Conservation (phyloP, 495 filamentous ascomycete species). For the Bacidia gigantensis region DNA sequence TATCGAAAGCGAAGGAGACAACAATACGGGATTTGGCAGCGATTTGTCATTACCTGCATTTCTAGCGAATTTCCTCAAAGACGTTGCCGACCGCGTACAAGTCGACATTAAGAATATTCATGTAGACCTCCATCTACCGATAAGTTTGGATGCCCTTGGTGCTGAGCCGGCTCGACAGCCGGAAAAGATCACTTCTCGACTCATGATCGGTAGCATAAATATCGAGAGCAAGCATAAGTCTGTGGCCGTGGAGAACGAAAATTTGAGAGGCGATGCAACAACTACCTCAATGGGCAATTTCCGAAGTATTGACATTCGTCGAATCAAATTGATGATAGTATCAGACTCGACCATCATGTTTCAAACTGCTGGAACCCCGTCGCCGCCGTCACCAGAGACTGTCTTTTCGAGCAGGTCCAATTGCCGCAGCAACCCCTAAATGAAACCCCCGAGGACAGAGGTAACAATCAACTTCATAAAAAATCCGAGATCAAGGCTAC, state of each 20-base stretch:
- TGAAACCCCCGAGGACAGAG: too few species aligned
- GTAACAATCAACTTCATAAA: too few species aligned
- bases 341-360: conserved; percentile 64
- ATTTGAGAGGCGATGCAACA: not conserved
- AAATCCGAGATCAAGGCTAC: too few species aligned
- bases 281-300: conserved; percentile 38
- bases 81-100: conserved; percentile 66
- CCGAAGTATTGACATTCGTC: conserved; percentile 46
- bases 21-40: conserved; percentile 57
- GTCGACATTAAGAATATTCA: conserved; percentile 54
- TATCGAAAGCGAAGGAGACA: conserved; percentile 47
- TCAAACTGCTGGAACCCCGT: conserved; percentile 44
- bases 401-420: not conserved
- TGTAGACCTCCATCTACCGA: conserved; percentile 39
- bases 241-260: conserved; percentile 16
- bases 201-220: conserved; percentile 51
- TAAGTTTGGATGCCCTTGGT: conserved; percentile 17
- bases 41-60: conserved; percentile 64
- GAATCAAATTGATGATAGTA: conserved; percentile 51
- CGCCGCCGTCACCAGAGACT: conserved; percentile 34
- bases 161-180: conserved; percentile 2
- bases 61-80: conserved; percentile 68
- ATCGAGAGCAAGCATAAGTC: conserved; percentile 47
- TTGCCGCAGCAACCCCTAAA: too few species aligned
- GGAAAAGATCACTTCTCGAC: conserved; percentile 46